Conservation (phyloP, 108 stramenopile species). For the Parmales sp. region DNA sequence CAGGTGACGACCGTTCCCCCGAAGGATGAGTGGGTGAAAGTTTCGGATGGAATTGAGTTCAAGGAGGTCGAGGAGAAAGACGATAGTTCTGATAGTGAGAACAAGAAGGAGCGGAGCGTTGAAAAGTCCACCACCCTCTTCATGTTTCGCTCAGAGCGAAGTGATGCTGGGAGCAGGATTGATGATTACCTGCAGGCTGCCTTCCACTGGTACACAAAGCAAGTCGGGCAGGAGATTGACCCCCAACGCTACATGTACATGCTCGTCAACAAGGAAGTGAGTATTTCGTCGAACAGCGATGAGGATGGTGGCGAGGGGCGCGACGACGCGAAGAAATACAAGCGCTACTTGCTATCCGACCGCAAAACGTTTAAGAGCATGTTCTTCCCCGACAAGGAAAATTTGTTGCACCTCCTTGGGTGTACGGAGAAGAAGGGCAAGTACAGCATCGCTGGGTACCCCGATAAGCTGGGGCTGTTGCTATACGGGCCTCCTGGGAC, state of each 20-base stretch:
- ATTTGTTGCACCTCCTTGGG: constrained; percentile 24
- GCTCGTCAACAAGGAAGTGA: constrained; percentile 11
- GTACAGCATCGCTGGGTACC: constrained; percentile 63
- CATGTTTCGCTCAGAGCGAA: background rate
- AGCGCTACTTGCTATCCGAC: constrained; percentile 52
- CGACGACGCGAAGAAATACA: constrained; percentile 27
- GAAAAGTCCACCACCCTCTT: background rate
- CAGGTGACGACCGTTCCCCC: background rate
- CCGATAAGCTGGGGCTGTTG: constrained; percentile 56
- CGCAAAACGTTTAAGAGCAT: constrained; percentile 59
- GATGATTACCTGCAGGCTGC: background rate
- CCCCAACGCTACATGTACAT: constrained; percentile 27
- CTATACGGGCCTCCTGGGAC: constrained; percentile 41
- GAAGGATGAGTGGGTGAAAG: constrained; percentile 5
- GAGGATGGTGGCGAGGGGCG: constrained; percentile 3
- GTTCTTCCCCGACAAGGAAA: constrained; percentile 61
- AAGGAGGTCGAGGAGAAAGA: background rate
- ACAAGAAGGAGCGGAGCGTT: background rate
- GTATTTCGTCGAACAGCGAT: background rate
- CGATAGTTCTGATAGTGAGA: background rate
- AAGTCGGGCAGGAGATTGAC: background rate
- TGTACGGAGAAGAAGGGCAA: constrained; percentile 44
- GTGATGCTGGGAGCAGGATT: background rate
- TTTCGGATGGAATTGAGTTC: background rate
- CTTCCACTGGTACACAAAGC: background rate